Evolutionary conservation across 2,329 filamentous ascomycete species (phyloP).

Genomic region (Apiospora koreana): DNA sequence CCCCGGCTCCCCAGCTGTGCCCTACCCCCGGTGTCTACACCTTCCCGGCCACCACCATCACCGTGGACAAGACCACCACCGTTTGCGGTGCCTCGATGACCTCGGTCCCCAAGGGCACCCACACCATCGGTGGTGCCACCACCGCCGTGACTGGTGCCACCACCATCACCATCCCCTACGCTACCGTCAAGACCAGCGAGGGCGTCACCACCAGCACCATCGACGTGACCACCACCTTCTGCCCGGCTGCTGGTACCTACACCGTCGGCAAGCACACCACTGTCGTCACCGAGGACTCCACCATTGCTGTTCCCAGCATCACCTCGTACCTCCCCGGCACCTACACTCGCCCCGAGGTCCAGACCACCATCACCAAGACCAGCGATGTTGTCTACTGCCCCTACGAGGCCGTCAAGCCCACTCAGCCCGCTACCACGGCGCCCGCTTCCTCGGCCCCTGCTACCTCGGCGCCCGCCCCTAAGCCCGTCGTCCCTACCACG

Average conservation of each 20-base stretch:
- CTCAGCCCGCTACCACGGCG: slow-evolving; percentile 17
- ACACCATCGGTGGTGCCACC: slow-evolving; percentile 73
- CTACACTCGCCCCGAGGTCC: slow-evolving; percentile 69
- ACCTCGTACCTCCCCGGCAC: slow-evolving; percentile 68
- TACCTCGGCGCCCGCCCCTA: slow-evolving; percentile 16
- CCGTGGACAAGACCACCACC: slow-evolving; percentile 66
- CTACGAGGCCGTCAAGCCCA: slow-evolving; percentile 42
- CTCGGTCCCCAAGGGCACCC: slow-evolving; percentile 60
- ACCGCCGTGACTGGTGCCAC: slow-evolving; percentile 68
- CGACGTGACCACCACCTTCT: slow-evolving; percentile 70
- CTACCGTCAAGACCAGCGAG: slow-evolving; percentile 60
- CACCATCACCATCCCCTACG: slow-evolving; percentile 70
- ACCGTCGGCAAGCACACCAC: slow-evolving; percentile 71
- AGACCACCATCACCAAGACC: slow-evolving; percentile 70
- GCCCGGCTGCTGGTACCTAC: slow-evolving; percentile 74
- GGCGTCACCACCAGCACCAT: slow-evolving; percentile 68
- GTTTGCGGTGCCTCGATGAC: slow-evolving; percentile 66
- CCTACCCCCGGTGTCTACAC: slow-evolving; percentile 73
- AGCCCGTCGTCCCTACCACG: slow-evolving; percentile 25
- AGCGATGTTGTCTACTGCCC: slow-evolving; percentile 72
- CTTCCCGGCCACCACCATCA: slow-evolving; percentile 71
- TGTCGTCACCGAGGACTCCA: slow-evolving; percentile 53
- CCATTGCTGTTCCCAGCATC: slow-evolving; percentile 66
- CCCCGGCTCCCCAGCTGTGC: slow-evolving; percentile 54
- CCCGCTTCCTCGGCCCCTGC: slow-evolving; percentile 20